Evolutionary conservation across 106 monocot genomes (phyloP).

Genomic region (Phalaenopsis equestris): DNA sequence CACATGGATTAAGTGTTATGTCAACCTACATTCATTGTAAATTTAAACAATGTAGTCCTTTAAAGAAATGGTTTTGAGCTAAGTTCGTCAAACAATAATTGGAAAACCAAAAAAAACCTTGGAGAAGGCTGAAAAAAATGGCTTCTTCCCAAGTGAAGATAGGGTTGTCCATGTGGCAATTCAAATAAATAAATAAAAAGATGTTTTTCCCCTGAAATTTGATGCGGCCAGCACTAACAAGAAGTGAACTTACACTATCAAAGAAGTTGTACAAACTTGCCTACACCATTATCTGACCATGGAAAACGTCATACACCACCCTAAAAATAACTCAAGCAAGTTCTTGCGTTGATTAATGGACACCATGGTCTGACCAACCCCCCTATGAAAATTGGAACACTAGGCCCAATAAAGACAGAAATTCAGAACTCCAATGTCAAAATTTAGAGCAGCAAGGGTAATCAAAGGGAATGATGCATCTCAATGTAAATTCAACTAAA

Average conservation of each 20-base stretch:
- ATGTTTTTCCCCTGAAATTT: neutral
- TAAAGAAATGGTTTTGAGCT: neutral
- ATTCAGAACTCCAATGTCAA: neutral
- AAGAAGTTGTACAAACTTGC: neutral
- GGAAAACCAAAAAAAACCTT: neutral
- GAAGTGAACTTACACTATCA: neutral
- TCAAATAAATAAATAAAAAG: neutral
- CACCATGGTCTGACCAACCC: neutral
- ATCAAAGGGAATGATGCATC: neutral
- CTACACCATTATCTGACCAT: neutral
- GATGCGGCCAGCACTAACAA: neutral
- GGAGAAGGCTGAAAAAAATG: neutral
- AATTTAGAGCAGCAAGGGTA: neutral
- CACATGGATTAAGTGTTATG: neutral
- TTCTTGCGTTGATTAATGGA: neutral
- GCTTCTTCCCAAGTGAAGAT: constrained; percentile 1
- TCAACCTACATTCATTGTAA: neutral
- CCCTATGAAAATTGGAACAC: neutral
- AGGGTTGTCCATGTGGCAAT: neutral
- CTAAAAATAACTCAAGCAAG: neutral
- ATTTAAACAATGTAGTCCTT: neutral
- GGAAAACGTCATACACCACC: neutral
- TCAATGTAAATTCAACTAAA: neutral
- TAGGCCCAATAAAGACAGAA: neutral
- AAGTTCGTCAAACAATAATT: neutral